These are phyloP conservation scores for Pleurotus platypus DNA, from an alignment of 768 basidiomycete genomes.

Conservation along the genomic window DNA sequence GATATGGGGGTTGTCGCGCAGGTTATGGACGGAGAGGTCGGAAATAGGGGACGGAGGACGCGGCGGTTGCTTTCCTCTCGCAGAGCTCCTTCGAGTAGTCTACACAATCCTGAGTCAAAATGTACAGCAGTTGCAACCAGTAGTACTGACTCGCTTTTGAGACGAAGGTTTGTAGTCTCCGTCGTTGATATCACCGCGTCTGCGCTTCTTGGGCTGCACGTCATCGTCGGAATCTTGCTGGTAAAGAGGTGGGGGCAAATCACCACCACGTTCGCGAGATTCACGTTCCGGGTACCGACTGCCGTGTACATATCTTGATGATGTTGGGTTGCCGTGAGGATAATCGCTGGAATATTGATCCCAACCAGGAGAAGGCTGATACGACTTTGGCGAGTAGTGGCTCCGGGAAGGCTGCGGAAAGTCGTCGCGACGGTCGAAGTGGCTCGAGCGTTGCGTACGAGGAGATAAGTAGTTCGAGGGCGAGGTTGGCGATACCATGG, in stretches of 20 bases:
- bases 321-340: slow-evolving; percentile 2
- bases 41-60: slow-evolving; percentile 24
- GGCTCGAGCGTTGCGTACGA: slow-evolving; percentile 14
- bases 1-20: slow-evolving; percentile 23
- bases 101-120: slow-evolving; percentile 14
- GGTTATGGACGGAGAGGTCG: slow-evolving; percentile 22
- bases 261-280: slow-evolving; percentile 32
- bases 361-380: slow-evolving; percentile 37
- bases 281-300: slow-evolving; percentile 12
- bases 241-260: slow-evolving; percentile 22
- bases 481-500: slow-evolving; percentile 13
- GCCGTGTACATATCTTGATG: slow-evolving; percentile 5
- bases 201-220: slow-evolving; percentile 42
- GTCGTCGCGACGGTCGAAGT: slow-evolving; percentile 10
- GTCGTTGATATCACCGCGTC: slow-evolving; percentile 46
- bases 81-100: slow-evolving; percentile 39
- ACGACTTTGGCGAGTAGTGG: slow-evolving; percentile 32
- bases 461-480: slow-evolving; percentile 21
- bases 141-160: slow-evolving; percentile 52
- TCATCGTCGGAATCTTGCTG: slow-evolving; percentile 22
- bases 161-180: slow-evolving; percentile 46
- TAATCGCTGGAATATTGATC: slow-evolving; percentile 12
- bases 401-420: slow-evolving; percentile 26
- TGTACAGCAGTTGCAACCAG: neutral
- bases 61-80: slow-evolving; percentile 28